Evolutionary conservation across 176 grass and related monocot species (phyloP).

Genomic region (Microstegium vimineum): DNA sequence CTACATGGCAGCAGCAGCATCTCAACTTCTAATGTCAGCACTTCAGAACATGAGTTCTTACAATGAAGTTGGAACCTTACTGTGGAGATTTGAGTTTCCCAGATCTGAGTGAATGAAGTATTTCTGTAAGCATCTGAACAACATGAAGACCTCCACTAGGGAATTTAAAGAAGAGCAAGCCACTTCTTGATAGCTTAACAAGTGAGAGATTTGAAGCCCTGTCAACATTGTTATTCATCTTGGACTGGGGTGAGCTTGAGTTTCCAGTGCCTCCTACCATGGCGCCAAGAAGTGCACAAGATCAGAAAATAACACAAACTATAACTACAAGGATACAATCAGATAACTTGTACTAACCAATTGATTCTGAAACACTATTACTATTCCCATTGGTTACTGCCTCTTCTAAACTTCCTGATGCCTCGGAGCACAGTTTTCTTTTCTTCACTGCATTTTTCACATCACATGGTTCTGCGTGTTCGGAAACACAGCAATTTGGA

Average conservation of each 20-base stretch:
- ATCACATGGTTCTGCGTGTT: constrained; percentile 38
- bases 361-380: constrained; percentile 26
- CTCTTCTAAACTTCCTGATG: constrained; percentile 34
- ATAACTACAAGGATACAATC: neutral
- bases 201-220: constrained; percentile 58
- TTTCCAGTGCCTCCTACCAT: constrained; percentile 32
- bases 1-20: neutral
- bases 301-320: constrained; percentile 8
- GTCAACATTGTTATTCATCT: constrained; percentile 35
- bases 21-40: neutral
- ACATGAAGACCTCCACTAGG: constrained; percentile 49
- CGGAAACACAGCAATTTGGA: constrained; percentile 22
- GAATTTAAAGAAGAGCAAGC: constrained; percentile 82
- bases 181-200: constrained; percentile 85
- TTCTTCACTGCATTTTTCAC: constrained; percentile 47
- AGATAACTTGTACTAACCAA: constrained; percentile 37
- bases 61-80: constrained; percentile 42
- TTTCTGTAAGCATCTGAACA: constrained; percentile 62
- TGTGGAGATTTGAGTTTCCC: constrained; percentile 68
- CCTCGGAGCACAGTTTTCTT: constrained; percentile 62
- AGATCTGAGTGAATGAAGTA: constrained; percentile 54
- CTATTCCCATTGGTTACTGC: constrained; percentile 11
- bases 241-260: constrained; percentile 26
- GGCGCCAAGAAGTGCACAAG: constrained; percentile 27
- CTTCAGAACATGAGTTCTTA: neutral